phyloP scores from a whole-genome alignment of 164 flowering plant genomes.

The Sedum album region DNA sequence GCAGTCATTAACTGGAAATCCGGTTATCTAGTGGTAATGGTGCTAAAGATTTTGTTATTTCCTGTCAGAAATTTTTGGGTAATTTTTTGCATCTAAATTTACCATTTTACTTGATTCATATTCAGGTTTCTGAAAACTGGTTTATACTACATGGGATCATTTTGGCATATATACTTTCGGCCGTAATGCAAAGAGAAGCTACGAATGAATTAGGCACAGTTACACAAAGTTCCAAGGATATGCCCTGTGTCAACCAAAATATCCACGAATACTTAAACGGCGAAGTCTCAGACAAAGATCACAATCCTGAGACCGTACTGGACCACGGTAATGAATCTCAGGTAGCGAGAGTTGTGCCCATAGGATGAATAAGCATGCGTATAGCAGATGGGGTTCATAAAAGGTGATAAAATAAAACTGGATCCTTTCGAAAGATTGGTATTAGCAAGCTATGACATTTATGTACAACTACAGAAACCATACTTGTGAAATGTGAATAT shows the following conservation, averaged over 20 bases:
- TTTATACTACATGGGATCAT: slow-evolving; percentile 31
- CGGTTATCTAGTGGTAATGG: slow-evolving; percentile 36
- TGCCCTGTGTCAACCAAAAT: neutral
- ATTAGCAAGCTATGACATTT: too few relatives aligned
- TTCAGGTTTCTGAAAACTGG: slow-evolving; percentile 44
- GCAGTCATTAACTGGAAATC: slow-evolving; percentile 46
- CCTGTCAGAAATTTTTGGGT: neutral
- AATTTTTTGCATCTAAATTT: neutral
- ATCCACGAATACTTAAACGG: neutral
- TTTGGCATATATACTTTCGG: slow-evolving; percentile 32
- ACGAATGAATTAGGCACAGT: neutral
- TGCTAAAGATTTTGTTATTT: neutral
- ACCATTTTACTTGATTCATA: neutral
- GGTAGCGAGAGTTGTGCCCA: neutral
- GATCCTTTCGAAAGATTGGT: too few relatives aligned
- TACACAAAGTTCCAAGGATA: neutral
- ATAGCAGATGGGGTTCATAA: too few relatives aligned
- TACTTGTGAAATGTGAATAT: too few relatives aligned
- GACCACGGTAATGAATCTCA: neutral
- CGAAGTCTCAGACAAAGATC: neutral
- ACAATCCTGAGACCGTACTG: neutral
- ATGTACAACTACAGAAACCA: too few relatives aligned
- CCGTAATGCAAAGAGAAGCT: slow-evolving; percentile 29
- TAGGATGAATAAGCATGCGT: too few relatives aligned
- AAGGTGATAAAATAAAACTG: too few relatives aligned